These are phyloP conservation scores for Murraya koenigii DNA, from an alignment of 345 rosid species.

Conservation along the genomic window DNA sequence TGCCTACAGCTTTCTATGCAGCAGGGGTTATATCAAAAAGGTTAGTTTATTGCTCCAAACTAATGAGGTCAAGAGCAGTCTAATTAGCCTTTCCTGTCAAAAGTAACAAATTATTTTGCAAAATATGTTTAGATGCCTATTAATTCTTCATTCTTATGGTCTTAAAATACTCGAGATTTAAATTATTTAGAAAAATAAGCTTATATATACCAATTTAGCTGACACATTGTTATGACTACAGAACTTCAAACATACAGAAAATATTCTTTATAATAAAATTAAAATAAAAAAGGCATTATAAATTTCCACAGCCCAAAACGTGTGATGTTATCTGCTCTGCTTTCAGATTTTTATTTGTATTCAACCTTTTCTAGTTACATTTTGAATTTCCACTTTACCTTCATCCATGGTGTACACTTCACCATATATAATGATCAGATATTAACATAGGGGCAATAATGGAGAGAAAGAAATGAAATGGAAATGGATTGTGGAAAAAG, in stretches of 20 bases:
- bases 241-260: background rate
- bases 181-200: background rate
- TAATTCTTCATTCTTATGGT: background rate
- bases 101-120: background rate
- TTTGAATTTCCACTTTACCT: background rate
- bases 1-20: background rate
- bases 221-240: background rate
- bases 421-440: background rate
- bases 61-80: background rate
- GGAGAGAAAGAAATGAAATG: background rate
- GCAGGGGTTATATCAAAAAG: background rate
- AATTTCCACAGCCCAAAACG: background rate
- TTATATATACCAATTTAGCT: background rate
- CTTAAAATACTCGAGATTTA: background rate
- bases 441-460: background rate
- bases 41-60: background rate
- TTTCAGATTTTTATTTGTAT: no score
- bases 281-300: no score
- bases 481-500: no score
- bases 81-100: background rate
- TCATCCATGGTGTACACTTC: background rate
- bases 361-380: background rate
- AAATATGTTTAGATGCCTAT: background rate
- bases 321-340: background rate
- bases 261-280: background rate